These are phyloP conservation scores for Alternaria brassicae DNA, from an alignment of 2,329 filamentous ascomycete genomes.

Conservation along the genomic window DNA sequence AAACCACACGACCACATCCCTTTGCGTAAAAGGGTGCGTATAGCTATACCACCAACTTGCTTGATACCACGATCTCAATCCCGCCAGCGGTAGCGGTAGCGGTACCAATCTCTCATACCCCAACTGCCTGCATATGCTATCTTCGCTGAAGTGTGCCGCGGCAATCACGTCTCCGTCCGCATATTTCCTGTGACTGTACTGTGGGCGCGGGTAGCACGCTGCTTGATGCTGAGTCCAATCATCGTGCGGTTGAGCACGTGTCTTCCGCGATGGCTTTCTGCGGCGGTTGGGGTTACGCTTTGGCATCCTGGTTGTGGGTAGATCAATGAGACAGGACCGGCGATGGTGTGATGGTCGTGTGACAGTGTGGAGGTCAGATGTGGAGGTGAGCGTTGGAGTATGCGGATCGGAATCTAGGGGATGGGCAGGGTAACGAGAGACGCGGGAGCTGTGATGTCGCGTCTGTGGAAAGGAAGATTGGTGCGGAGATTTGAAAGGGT, in stretches of 20 bases:
- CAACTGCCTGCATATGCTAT: conserved; percentile 15
- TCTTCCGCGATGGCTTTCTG: not conserved
- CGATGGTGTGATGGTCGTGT: not conserved
- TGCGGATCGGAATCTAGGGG: not conserved
- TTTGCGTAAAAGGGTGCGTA: not conserved
- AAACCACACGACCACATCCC: not conserved
- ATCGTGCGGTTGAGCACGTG: not conserved
- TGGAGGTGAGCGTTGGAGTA: not conserved
- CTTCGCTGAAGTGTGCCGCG: conserved; percentile 9
- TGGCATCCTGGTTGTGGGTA: not conserved
- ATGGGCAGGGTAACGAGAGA: not conserved
- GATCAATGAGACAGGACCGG: too few relatives aligned
- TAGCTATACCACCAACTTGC: not conserved
- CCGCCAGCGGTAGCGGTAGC: not conserved
- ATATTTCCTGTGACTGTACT: not conserved
- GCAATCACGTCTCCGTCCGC: not conserved
- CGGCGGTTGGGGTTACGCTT: not conserved
- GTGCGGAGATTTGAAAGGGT: not conserved
- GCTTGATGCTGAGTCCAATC: not conserved
- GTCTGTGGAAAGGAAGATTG: not conserved
- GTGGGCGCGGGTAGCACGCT: not conserved
- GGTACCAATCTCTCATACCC: not conserved
- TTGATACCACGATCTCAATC: not conserved
- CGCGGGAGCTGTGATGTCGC: not conserved
- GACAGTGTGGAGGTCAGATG: not conserved